Evolutionary conservation across 192 early-diverging fungal genomes (phyloP).

Genomic region (Coemansia sp.): DNA sequence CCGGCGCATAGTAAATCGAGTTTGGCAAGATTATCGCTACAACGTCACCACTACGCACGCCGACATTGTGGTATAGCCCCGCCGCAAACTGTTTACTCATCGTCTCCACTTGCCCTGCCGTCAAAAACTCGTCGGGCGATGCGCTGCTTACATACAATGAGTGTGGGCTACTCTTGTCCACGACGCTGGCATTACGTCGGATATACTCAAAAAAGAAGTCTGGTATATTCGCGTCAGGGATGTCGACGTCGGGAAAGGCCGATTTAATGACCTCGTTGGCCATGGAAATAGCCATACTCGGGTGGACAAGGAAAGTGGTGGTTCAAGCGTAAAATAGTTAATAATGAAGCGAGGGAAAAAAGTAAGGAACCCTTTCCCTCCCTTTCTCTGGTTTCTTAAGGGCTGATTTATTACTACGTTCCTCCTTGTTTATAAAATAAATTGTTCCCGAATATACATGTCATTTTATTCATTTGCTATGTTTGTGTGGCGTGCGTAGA

Average conservation of each 20-base stretch:
- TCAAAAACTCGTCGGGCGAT: background rate
- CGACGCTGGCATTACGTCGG: constrained; percentile 5
- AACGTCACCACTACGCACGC: constrained; percentile 68
- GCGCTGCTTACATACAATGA: constrained; percentile 27
- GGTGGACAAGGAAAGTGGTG: background rate
- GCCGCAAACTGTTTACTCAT: constrained; percentile 16
- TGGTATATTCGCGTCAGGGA: constrained; percentile 19
- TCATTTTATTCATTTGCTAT: background rate
- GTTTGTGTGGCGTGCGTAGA: background rate
- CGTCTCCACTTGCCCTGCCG: constrained; percentile 19
- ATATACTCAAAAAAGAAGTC: constrained; percentile 19
- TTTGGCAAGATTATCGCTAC: constrained; percentile 77
- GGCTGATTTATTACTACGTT: no score
- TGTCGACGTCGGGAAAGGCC: background rate
- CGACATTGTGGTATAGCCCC: constrained; percentile 46
- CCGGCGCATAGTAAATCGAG: constrained; percentile 64
- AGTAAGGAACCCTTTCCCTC: background rate
- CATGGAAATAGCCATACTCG: background rate
- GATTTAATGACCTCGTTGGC: background rate
- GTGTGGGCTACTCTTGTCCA: background rate
- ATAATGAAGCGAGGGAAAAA: background rate
- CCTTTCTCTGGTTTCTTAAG: background rate
- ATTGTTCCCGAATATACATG: background rate
- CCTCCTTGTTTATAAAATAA: no score
- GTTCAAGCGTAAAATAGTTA: background rate